Base-by-base conservation (phyloP, 371 early-diverging fungal species). In the Mucor plumbeus region DNA sequence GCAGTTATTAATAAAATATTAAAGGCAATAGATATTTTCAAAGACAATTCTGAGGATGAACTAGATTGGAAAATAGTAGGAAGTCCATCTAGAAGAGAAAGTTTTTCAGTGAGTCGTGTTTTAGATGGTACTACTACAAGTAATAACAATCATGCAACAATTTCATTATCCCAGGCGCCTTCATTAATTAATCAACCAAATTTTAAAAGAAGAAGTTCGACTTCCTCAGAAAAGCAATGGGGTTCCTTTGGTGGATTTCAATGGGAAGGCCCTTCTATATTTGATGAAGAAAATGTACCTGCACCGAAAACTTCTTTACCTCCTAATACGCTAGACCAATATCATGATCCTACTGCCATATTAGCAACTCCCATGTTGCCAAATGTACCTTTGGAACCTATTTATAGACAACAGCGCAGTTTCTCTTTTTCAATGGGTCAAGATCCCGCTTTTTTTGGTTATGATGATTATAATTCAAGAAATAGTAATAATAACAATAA, bases 341-440 rank as follows among this genome's bases (percentile, higher is more conserved):
- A 39, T 19, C 53, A 21, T 53, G 63, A 63, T 41, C 63, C 63
- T 17, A 54, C 48, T 47, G 19, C 53, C 31, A 64, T 78, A 7
- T 55, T 72, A 9, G 53, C 81, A 10, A 77, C 76, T 9, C 83
- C 83, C 14, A 83, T 83, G 83, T 35, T 83, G 17, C 83, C 83
- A 5, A 63, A 62, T 17, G 79, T 81, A 4, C 72, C 80, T 0
- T 59, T 71, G 8, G 76, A 81, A 56, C 81, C 84, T 9, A 78
- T 76, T 5, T 81, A 79, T 59, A 70, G 84, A 13, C 80, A 81
- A 38, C 84, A 83, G 5, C 80, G 84, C 31, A 83, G 84, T 62
- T 54, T 81, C 7, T 83, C 84, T 9, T 83, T 81, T 60, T 81
- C 84, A 3, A 78, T 83, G 73, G 84, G 84, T 9, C 81, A 83